phyloP scores from a whole-genome alignment of 257 asterid genomes.

The Henckelia pumila region DNA sequence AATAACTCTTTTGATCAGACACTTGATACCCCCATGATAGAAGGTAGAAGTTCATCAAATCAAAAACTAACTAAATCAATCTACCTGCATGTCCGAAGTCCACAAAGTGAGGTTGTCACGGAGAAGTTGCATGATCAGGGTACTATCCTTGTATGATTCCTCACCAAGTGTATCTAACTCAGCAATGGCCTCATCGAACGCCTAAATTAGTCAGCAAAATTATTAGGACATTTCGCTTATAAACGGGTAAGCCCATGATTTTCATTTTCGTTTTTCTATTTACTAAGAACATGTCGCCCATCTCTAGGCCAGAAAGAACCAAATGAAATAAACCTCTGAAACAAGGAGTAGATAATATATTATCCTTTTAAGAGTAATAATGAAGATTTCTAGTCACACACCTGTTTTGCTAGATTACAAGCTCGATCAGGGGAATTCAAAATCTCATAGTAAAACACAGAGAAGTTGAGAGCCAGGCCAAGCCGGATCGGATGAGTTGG shows the following conservation, averaged over 20 bases:
- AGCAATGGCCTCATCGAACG: slow-evolving; percentile 3
- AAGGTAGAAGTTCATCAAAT: background rate
- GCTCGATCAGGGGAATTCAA: slow-evolving; percentile 15
- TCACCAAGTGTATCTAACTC: slow-evolving; percentile 15
- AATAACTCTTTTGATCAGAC: background rate
- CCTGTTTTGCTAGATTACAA: slow-evolving; percentile 9
- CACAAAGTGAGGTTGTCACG: slow-evolving; percentile 14
- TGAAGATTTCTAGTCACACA: background rate
- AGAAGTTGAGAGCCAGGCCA: slow-evolving; percentile 11
- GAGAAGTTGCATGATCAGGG: slow-evolving; percentile 8
- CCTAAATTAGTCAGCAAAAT: background rate
- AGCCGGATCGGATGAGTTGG: slow-evolving; percentile 12
- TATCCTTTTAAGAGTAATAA: too few relatives aligned
- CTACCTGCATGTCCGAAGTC: slow-evolving; percentile 14
- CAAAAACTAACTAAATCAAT: background rate
- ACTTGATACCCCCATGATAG: background rate
- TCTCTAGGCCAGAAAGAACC: too few relatives aligned
- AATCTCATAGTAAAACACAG: slow-evolving; percentile 11
- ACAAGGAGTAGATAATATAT: background rate
- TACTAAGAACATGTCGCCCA: too few relatives aligned
- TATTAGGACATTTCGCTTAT: background rate
- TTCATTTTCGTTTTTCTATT: too few relatives aligned
- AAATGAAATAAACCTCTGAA: too few relatives aligned
- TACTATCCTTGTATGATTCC: slow-evolving; percentile 12
- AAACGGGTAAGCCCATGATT: too few relatives aligned